These are phyloP conservation scores for Daldinia caldariorum DNA, from an alignment of 495 filamentous ascomycete species.

Conservation along the genomic window DNA sequence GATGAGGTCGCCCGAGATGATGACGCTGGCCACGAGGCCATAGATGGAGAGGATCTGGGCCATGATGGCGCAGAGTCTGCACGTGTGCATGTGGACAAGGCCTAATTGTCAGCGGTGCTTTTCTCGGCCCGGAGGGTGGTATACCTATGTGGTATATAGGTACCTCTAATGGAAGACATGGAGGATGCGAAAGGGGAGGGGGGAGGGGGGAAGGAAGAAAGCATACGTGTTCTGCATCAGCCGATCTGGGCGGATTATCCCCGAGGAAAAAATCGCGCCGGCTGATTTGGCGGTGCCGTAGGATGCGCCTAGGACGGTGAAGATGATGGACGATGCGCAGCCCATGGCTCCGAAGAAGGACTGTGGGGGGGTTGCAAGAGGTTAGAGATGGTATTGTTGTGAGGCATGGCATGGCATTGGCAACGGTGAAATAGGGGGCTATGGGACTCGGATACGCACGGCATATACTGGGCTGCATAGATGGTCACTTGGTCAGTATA, in stretches of 20 bases:
- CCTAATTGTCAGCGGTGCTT: not conserved
- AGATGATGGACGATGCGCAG: conserved; percentile 72
- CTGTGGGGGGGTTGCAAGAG: conserved; percentile 28
- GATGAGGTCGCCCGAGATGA: conserved; percentile 55
- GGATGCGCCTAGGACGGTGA: conserved; percentile 78
- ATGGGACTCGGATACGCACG: conserved; percentile 39
- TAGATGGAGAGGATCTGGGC: conserved; percentile 79
- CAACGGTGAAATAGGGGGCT: not conserved
- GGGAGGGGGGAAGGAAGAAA: conserved; percentile 6
- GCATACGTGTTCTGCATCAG: conserved; percentile 77
- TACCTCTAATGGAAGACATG: too few species aligned
- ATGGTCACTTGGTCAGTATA: conserved; percentile 33
- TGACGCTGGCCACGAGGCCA: conserved; percentile 60
- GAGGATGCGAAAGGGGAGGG: conserved; percentile 39
- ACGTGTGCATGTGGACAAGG: conserved; percentile 54
- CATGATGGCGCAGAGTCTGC: conserved; percentile 74
- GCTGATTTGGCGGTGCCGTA: conserved; percentile 90
- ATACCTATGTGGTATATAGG: too few species aligned
- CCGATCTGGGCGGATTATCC: conserved; percentile 70
- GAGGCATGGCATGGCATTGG: not conserved
- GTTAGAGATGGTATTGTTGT: conserved; percentile 16
- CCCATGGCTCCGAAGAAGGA: conserved; percentile 63
- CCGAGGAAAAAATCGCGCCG: conserved; percentile 78
- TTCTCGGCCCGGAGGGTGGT: not conserved
- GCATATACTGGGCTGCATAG: conserved; percentile 55